Evolutionary conservation across 768 basidiomycete genomes (phyloP), one percentile per base, ranked within the genome.

Genomic region (Boletus rubescentipes): DNA sequence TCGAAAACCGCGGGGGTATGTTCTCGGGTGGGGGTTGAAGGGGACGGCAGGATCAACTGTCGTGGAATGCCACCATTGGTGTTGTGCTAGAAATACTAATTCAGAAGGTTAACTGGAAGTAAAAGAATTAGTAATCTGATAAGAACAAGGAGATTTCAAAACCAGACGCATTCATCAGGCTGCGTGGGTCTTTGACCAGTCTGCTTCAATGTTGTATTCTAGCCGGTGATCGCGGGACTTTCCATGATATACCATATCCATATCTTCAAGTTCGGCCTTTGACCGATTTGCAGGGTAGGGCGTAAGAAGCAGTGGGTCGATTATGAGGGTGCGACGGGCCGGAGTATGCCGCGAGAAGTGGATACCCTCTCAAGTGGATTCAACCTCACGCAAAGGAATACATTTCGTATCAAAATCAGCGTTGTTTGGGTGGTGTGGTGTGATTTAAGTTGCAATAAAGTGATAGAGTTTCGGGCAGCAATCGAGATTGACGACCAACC

Each of bases 381-480:
- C 36, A 18, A 10, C 18, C 18, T n/a, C 10, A 12, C 9, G 4
- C 32, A 48, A 26, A 46, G 34, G 46, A 47, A 52, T 46, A 20
- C 29, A 9, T 34, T 51, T 54, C 9, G 20, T n/a, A n/a, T n/a
- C n/a, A 12, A 32, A 53, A 12, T 12, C 16, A 18, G 20, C 21
- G 38, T 43, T 36, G 42, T 55, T 53, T 42, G 57, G 36, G 32
- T 51, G 57, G 49, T 12, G 29, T n/a, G 52, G 39, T 63, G 15
- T 46, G 34, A 67, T 73, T 75, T 76, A 71, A 71, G 76, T 77
- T 79, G 78, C 71, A 78, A 72, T 78, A 79, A 72, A 75, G 78
- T 78, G 72, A 75, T 79, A 78, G 78, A 75, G 74, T 78, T 80
- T 69, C 68, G 63, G 64, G 45, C 57, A 56, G 54, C 44, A 72